These are phyloP conservation scores for Stephania japonica DNA, from an alignment of 164 flowering plant genomes.

Conservation along the genomic window DNA sequence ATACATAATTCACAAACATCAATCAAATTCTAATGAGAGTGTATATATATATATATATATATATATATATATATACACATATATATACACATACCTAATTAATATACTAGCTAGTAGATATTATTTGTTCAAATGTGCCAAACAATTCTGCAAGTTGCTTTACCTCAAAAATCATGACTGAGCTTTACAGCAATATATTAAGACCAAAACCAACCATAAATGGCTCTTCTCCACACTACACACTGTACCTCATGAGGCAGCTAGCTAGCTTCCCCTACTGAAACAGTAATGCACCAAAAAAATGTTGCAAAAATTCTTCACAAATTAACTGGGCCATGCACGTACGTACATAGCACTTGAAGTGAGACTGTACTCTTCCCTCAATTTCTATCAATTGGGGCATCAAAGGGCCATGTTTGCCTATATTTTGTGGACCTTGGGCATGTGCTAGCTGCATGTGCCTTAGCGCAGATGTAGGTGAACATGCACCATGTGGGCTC, in stretches of 20 bases:
- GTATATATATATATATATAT: too few species aligned
- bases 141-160: too few species aligned
- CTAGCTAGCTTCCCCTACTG: not conserved
- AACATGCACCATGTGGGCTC: not conserved
- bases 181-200: too few species aligned
- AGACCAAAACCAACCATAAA: too few species aligned
- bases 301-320: not conserved
- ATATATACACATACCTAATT: too few species aligned
- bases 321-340: not conserved
- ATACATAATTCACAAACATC: too few species aligned
- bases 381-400: not conserved
- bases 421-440: not conserved
- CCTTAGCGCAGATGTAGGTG: not conserved
- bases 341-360: not conserved
- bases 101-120: too few species aligned
- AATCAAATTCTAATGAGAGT: too few species aligned
- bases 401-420: not conserved
- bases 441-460: slow-evolving; percentile 2
- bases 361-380: not conserved
- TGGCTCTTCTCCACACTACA: not conserved
- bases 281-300: not conserved
- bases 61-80: too few species aligned
- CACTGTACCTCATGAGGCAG: too few species aligned
- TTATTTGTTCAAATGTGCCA: too few species aligned
- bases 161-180: too few species aligned